These are phyloP conservation scores for Cyathus striatus DNA, from an alignment of 768 basidiomycete species.

Conservation along the genomic window DNA sequence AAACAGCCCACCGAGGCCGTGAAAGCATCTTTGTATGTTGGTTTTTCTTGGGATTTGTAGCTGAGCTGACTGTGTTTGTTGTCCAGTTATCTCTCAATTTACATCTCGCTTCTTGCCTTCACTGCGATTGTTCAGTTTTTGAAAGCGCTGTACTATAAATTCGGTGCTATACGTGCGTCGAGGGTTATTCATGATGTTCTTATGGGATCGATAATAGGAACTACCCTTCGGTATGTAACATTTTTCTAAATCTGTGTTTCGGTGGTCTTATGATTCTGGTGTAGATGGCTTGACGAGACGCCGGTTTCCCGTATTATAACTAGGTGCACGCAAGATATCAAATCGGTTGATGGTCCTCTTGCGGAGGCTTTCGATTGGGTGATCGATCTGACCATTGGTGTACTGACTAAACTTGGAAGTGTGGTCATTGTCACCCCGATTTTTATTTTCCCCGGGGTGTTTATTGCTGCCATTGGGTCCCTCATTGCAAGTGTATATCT, in stretches of 20 bases:
- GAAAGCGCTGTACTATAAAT: too few species aligned
- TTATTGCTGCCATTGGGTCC: constrained; percentile 31
- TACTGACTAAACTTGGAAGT: constrained; percentile 31
- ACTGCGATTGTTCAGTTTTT: too few species aligned
- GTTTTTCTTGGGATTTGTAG: neutral
- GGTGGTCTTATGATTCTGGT: too few species aligned
- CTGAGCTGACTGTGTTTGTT: too few species aligned
- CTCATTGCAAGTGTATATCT: constrained; percentile 31
- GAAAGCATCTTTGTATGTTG: neutral
- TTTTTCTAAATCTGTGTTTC: too few species aligned
- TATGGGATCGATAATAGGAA: constrained; percentile 46
- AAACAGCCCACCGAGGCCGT: neutral
- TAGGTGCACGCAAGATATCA: constrained; percentile 55
- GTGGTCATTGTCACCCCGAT: constrained; percentile 32
- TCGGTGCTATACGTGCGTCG: constrained; percentile 48
- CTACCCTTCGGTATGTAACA: constrained; percentile 55
- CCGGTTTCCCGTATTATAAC: constrained; percentile 44
- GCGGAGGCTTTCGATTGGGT: constrained; percentile 18
- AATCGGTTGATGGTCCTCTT: constrained; percentile 40
- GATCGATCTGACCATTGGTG: constrained; percentile 16
- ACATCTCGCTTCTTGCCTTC: too few species aligned
- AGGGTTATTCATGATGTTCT: constrained; percentile 46
- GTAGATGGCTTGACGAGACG: constrained; percentile 38
- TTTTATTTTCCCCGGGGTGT: constrained; percentile 34
- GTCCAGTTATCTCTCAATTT: too few species aligned